A percentile compares a stretch with the other conserved stretches of the same genome.
These are phyloP conservation scores for Anthostomella pinea DNA, from an alignment of 2,329 filamentous ascomycete genomes.

Conservation along the genomic window DNA sequence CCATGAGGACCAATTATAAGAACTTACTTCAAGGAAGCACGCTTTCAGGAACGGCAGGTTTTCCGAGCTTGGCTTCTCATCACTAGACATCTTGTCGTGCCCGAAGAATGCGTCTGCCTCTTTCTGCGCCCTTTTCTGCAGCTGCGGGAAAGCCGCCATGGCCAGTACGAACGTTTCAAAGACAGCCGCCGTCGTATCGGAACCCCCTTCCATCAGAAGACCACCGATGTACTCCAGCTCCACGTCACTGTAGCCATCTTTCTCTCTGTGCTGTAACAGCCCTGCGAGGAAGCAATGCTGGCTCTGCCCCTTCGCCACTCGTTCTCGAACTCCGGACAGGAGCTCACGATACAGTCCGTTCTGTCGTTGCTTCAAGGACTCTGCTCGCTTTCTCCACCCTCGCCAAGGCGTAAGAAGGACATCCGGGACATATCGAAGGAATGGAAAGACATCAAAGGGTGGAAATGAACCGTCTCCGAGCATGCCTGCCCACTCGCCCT, in stretches of 20 bases:
- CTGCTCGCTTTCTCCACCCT: slow-evolving; percentile 15
- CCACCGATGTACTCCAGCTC: slow-evolving; percentile 30
- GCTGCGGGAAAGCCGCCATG: slow-evolving; percentile 41
- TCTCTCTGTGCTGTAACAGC: slow-evolving; percentile 15
- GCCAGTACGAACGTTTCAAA: slow-evolving; percentile 45
- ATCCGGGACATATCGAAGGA: slow-evolving; percentile 19
- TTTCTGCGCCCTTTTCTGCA: slow-evolving; percentile 39
- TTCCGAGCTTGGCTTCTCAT: slow-evolving; percentile 35
- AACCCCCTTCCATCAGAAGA: slow-evolving; percentile 38
- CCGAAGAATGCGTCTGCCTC: slow-evolving; percentile 44
- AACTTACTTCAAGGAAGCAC: slow-evolving; percentile 40
- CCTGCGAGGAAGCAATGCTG: slow-evolving; percentile 15
- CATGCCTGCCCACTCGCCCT: slow-evolving; percentile 15
- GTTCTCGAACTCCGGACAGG: slow-evolving; percentile 8
- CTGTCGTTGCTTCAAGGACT: slow-evolving; percentile 10
- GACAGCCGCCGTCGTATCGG: slow-evolving; percentile 42
- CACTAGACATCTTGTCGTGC: slow-evolving; percentile 33
- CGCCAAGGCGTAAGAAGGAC: slow-evolving; percentile 21
- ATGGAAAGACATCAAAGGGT: slow-evolving; percentile 21
- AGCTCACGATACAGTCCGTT: slow-evolving; percentile 17
- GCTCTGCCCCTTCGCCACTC: slow-evolving; percentile 7
- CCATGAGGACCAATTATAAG: too few relatives aligned
- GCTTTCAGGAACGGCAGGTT: slow-evolving; percentile 42
- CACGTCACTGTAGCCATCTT: slow-evolving; percentile 27
- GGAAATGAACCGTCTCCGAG: slow-evolving; percentile 12